phyloP scores from a whole-genome alignment of 495 filamentous ascomycete species.

The Cladorrhinum samala region DNA sequence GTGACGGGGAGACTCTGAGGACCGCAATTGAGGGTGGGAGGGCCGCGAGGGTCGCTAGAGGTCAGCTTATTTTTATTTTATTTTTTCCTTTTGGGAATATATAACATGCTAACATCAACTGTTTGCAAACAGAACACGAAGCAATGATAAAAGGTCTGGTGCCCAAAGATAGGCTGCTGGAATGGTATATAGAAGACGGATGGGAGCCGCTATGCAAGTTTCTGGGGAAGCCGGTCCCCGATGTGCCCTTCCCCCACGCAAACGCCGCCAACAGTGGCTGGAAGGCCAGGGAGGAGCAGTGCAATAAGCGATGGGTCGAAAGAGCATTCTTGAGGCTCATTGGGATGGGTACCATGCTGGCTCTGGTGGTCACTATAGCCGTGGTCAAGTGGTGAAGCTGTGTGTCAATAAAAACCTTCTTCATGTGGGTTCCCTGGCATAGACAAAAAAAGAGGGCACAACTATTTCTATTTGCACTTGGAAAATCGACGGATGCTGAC shows the following conservation, averaged over 20 bases:
- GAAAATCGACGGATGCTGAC: too few relatives aligned
- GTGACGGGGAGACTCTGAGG: slow-evolving; percentile 16
- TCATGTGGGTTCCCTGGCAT: too few relatives aligned
- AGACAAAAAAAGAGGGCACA: too few relatives aligned
- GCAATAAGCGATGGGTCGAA: slow-evolving; percentile 25
- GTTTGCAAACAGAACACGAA: slow-evolving; percentile 15
- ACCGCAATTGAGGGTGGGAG: slow-evolving; percentile 12
- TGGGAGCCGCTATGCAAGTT: slow-evolving; percentile 48
- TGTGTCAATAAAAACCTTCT: too few relatives aligned
- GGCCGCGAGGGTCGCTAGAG: slow-evolving; percentile 15
- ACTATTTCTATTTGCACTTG: too few relatives aligned
- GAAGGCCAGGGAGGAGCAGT: slow-evolving; percentile 19
- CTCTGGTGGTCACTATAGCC: not conserved
- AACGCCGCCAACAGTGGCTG: slow-evolving; percentile 11
- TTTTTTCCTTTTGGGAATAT: too few relatives aligned
- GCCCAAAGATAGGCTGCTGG: slow-evolving; percentile 38
- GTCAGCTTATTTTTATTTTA: too few relatives aligned
- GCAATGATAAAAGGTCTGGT: slow-evolving; percentile 31
- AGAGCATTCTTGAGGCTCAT: slow-evolving; percentile 24
- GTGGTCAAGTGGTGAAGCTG: not conserved
- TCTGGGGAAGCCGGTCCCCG: slow-evolving; percentile 39
- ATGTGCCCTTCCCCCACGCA: slow-evolving; percentile 35
- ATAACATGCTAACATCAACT: too few relatives aligned
- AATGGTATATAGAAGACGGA: slow-evolving; percentile 42
- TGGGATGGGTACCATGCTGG: not conserved